Base-by-base conservation (phyloP, 148 eudicot species). In the Dysphania ambrosioides region DNA sequence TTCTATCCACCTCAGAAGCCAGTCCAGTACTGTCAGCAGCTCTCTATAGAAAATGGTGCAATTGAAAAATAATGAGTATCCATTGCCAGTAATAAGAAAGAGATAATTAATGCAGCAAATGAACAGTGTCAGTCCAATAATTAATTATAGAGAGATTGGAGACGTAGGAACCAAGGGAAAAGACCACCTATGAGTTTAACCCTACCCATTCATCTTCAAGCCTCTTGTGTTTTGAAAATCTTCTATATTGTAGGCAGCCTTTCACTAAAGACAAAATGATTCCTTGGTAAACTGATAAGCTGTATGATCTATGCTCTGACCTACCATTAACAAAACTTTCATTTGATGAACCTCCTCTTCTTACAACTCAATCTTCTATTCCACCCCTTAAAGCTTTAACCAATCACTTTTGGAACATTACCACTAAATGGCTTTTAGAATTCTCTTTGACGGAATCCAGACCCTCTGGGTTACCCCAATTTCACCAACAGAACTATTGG, bases 11-110 rank as follows among this genome's bases (percentile, higher is more conserved):
- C 53, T 90, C 84, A 19, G 82, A 81, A 73, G 97, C 97, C 97
- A 97, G 86, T 71, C 98, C 98, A 27, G 98, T 93, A n/a, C n/a
- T n/a, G 71, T 93, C 77, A 76, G 98, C 97, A 78, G 97, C 98
- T 87, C 98, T 91, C 98, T 93, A 55, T 59, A 27, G 76, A 24
- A 74, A 47, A 40, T 6, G 66, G 18, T 77, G 71, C 59, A 60
- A 41, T 34, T 32, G 27, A 13, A 55, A 42, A 32, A 19, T 27
- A 12, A 27, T 5, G 41, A 18, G 35, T 19, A 26, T 16, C n/a
- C 13, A 36, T 41, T 21, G 6, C 27, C 11, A 19, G 49, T 38
- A 56, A 66, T 9, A 27, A 30, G 27, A 66, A 42, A 36, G 27
- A 53, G 34, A 19, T 42, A 32, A 24, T n/a, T 16, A 57, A 38